phyloP scores from a whole-genome alignment of 495 filamentous ascomycete genomes.

The Penicillium turbatum region DNA sequence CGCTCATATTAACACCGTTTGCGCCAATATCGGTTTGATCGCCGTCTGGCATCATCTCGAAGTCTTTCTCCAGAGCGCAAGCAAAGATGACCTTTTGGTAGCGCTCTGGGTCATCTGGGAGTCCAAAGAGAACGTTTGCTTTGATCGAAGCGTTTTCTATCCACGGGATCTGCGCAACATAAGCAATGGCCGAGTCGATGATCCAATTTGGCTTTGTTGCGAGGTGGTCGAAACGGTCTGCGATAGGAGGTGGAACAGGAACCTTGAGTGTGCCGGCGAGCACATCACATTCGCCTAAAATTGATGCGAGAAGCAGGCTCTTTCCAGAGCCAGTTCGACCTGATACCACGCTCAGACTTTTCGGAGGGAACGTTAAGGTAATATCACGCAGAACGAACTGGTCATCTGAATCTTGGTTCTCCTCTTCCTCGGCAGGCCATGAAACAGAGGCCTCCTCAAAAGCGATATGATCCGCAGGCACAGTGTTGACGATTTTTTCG shows the following conservation, averaged over 20 bases:
- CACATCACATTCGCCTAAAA: constrained; percentile 58
- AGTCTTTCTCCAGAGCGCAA: constrained; percentile 69
- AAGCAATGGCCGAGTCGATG: constrained; percentile 63
- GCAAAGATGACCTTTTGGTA: constrained; percentile 63
- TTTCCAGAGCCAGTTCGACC: constrained; percentile 61
- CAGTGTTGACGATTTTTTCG: constrained; percentile 58
- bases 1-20: constrained; percentile 79
- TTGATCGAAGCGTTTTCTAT: constrained; percentile 77
- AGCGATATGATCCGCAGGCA: constrained; percentile 51
- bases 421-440: constrained; percentile 58
- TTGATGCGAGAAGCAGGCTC: constrained; percentile 56
- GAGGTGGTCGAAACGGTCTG: constrained; percentile 25
- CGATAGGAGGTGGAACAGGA: constrained; percentile 27
- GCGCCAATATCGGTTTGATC: constrained; percentile 76
- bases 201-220: constrained; percentile 29
- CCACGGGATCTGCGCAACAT: constrained; percentile 80
- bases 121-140: constrained; percentile 69
- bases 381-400: constrained; percentile 54
- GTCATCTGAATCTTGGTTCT: constrained; percentile 50
- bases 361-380: constrained; percentile 59
- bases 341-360: constrained; percentile 61
- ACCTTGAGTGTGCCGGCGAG: constrained; percentile 46
- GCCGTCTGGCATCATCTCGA: constrained; percentile 68
- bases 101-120: constrained; percentile 59
- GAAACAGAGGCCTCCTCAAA: constrained; percentile 69